A percentile compares a stretch with the other conserved stretches of the same genome.
phyloP scores from a whole-genome alignment of 2,329 filamentous ascomycete genomes.

The Phialophora tarda region DNA sequence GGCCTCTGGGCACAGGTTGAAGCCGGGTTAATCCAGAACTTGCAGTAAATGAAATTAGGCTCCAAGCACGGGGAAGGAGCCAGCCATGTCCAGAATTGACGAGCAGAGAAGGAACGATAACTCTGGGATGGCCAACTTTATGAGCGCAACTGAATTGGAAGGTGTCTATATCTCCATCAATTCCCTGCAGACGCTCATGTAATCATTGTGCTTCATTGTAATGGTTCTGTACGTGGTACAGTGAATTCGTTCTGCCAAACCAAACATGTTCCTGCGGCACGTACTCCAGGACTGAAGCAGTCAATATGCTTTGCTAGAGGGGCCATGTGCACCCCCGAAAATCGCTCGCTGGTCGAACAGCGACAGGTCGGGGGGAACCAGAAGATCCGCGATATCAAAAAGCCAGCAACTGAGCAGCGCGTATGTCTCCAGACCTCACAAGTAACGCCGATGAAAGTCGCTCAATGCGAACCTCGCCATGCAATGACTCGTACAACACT shows the following conservation, averaged over 20 bases:
- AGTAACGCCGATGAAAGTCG: not conserved
- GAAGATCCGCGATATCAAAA: not conserved
- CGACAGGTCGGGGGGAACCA: not conserved
- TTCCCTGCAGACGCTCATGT: not conserved
- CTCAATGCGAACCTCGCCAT: not conserved
- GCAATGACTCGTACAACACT: not conserved
- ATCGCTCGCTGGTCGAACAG: not conserved
- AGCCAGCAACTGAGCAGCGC: not conserved
- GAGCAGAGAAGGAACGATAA: not conserved
- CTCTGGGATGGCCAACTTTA: not conserved
- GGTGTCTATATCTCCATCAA: not conserved
- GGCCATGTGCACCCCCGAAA: not conserved
- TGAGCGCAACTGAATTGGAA: not conserved
- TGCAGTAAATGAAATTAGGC: slow-evolving; percentile 13
- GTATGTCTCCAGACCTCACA: not conserved
- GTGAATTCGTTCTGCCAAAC: not conserved
- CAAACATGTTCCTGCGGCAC: not conserved
- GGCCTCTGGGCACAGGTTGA: slow-evolving; percentile 39
- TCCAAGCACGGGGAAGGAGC: not conserved
- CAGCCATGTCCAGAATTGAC: not conserved
- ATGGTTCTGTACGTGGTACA: not conserved
- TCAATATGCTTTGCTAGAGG: not conserved
- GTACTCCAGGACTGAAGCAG: not conserved
- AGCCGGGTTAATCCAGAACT: slow-evolving; percentile 32
- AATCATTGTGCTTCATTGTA: not conserved